These are phyloP conservation scores for Rhodotorula taiwanensis DNA, from an alignment of 768 basidiomycete genomes.

Conservation along the genomic window DNA sequence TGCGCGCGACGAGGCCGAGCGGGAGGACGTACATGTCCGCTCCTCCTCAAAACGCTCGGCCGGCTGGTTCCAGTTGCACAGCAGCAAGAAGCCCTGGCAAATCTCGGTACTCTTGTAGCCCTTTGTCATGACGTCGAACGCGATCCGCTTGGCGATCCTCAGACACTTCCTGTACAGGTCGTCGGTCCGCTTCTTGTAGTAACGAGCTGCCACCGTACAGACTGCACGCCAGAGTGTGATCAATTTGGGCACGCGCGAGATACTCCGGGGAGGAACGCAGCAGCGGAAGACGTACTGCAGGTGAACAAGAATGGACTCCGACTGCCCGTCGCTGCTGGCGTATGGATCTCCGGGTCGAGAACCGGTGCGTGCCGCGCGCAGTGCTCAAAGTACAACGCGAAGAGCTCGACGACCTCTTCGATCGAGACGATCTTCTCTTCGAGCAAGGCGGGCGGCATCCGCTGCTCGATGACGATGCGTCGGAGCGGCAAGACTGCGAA, in stretches of 20 bases:
- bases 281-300: constrained; percentile 56
- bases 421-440: constrained; percentile 37
- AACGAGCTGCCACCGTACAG: constrained; percentile 88
- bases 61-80: constrained; percentile 83
- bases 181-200: constrained; percentile 73
- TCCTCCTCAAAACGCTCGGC: constrained; percentile 96
- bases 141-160: constrained; percentile 55
- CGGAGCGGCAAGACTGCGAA: constrained; percentile 35
- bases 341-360: constrained; percentile 82
- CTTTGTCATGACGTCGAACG: constrained; percentile 52
- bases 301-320: constrained; percentile 92
- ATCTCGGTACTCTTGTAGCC: constrained; percentile 66
- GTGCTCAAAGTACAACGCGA: constrained; percentile 57
- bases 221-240: constrained; percentile 50
- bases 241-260: too few species aligned
- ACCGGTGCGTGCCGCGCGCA: constrained; percentile 55
- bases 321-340: constrained; percentile 85
- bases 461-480: constrained; percentile 39
- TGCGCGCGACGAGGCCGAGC: rapidly evolving
- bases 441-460: constrained; percentile 37
- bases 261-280: neutral
- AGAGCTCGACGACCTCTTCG: constrained; percentile 80
- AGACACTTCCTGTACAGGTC: constrained; percentile 61
- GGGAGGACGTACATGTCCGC: constrained; percentile 69
- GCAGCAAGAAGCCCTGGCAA: constrained; percentile 72